A percentile compares a stretch with the other conserved stretches of the same genome.
Conservation (phyloP, 345 rosid genomes). For the Syzygium aqueum region DNA sequence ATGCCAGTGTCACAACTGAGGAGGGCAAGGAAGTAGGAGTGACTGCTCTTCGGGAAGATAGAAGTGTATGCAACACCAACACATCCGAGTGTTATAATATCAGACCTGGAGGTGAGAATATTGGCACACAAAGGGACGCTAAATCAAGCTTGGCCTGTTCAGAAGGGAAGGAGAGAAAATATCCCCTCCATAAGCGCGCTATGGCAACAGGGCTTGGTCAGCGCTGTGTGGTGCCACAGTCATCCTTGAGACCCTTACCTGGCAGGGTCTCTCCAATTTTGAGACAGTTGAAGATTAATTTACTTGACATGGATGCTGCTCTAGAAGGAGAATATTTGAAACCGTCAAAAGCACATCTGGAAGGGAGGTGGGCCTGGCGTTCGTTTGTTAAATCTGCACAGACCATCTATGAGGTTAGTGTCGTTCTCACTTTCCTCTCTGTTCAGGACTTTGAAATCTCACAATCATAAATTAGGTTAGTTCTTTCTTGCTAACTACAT, state of each 20-base stretch:
- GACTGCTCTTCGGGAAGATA: constrained; percentile 16
- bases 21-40: constrained; percentile 11
- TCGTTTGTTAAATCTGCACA: constrained; percentile 66
- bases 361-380: constrained; percentile 80
- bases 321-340: constrained; percentile 68
- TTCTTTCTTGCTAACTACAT: background rate
- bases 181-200: constrained; percentile 9
- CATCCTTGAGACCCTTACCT: constrained; percentile 61
- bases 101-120: constrained; percentile 18
- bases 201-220: constrained; percentile 14
- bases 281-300: constrained; percentile 57
- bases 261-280: constrained; percentile 46
- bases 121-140: constrained; percentile 10
- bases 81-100: background rate
- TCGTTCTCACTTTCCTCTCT: background rate
- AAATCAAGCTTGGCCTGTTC: constrained; percentile 22
- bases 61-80: constrained; percentile 10
- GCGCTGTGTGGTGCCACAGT: constrained; percentile 64
- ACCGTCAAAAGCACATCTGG: constrained; percentile 49
- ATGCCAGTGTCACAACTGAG: constrained; percentile 19
- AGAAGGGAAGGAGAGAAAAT: constrained; percentile 35
- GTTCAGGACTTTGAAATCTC: background rate
- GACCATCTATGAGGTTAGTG: constrained; percentile 71
- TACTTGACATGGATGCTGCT: constrained; percentile 94
- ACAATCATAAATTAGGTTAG: background rate